phyloP scores from a whole-genome alignment of 2,329 filamentous ascomycete genomes.

The Botrytis sinoallii region DNA sequence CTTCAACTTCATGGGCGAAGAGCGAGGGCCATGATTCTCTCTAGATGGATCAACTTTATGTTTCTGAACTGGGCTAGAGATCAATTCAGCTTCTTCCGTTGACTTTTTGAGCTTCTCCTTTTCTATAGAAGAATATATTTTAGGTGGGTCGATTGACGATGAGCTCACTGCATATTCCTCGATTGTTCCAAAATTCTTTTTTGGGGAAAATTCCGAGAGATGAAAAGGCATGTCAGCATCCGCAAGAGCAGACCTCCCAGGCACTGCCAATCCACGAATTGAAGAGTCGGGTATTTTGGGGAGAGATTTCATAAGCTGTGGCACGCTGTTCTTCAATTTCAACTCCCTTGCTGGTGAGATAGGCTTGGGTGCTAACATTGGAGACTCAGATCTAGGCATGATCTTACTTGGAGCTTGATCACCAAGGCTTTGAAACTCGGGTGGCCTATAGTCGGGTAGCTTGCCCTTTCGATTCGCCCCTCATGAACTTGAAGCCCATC shows the following conservation, averaged over 20 bases:
- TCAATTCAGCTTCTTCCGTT: background rate
- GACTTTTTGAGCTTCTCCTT: background rate
- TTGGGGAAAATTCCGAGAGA: constrained; percentile 19
- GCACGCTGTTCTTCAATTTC: constrained; percentile 38
- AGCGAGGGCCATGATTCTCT: background rate
- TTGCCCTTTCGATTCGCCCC: constrained; percentile 14
- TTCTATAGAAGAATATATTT: background rate
- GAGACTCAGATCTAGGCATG: constrained; percentile 30
- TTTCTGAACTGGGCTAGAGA: background rate
- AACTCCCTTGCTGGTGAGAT: constrained; percentile 38
- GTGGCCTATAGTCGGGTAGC: background rate
- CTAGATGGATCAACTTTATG: background rate
- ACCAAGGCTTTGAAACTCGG: constrained; percentile 25
- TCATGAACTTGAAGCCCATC: background rate
- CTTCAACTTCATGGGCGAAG: constrained; percentile 30
- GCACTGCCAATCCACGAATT: constrained; percentile 14
- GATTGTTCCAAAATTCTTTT: background rate
- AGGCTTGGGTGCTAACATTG: constrained; percentile 38
- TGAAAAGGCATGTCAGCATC: constrained; percentile 20
- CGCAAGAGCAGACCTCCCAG: background rate
- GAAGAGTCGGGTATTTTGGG: constrained; percentile 32
- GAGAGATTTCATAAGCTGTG: constrained; percentile 38
- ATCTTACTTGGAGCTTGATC: constrained; percentile 28
- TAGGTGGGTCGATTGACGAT: background rate
- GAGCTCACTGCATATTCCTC: background rate